Conservation (phyloP, 164 flowering plant species). For the Saururus chinensis region DNA sequence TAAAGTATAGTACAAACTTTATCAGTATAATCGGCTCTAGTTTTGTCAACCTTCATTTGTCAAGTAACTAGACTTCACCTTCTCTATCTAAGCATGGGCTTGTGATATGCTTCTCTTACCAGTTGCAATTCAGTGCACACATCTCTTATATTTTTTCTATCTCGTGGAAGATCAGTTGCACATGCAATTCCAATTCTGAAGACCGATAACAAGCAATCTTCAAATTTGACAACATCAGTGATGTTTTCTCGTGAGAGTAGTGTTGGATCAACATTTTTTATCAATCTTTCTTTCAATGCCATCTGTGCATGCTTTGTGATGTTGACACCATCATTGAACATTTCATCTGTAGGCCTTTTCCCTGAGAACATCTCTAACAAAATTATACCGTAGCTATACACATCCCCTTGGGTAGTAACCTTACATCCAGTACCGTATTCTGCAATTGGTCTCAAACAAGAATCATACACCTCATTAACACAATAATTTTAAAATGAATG, state of each 20-base stretch:
- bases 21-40: too few relatives aligned
- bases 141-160: too few relatives aligned
- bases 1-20: too few relatives aligned
- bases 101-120: too few relatives aligned
- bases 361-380: slow-evolving; percentile 24
- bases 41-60: too few relatives aligned
- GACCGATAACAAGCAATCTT: not conserved
- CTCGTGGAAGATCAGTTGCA: too few relatives aligned
- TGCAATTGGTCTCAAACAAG: not conserved
- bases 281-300: not conserved
- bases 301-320: not conserved
- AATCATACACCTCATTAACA: not conserved
- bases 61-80: too few relatives aligned
- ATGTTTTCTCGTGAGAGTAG: not conserved
- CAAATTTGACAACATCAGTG: not conserved
- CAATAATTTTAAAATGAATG: too few relatives aligned
- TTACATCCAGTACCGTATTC: slow-evolving; percentile 19
- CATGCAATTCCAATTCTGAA: too few relatives aligned
- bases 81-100: too few relatives aligned
- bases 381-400: slow-evolving; percentile 23
- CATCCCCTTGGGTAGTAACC: slow-evolving; percentile 13
- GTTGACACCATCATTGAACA: slow-evolving; percentile 1
- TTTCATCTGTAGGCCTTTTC: slow-evolving; percentile 17
- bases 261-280: not conserved
- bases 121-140: too few relatives aligned